These are phyloP conservation scores for Solanum sejunctum DNA, from an alignment of 257 asterid species.

Conservation along the genomic window DNA sequence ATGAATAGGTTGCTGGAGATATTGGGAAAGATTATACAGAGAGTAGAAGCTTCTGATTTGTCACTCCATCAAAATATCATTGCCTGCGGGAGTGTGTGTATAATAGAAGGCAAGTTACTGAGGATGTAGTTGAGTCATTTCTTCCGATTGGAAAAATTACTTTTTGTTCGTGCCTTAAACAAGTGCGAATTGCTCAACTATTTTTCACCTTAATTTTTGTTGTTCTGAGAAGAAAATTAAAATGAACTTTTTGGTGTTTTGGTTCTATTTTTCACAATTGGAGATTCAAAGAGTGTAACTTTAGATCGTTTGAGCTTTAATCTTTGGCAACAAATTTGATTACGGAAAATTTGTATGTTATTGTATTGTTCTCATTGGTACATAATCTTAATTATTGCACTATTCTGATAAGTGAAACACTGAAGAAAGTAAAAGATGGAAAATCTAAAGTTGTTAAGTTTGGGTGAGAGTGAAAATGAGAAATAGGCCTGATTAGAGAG, in stretches of 20 bases:
- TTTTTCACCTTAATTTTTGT: background rate
- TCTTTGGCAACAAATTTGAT: background rate
- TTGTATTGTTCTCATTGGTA: background rate
- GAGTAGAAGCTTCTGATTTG: conserved; percentile 81
- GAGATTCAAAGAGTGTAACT: background rate
- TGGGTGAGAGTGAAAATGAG: background rate
- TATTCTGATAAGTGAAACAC: background rate
- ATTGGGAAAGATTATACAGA: conserved; percentile 51
- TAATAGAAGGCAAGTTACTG: conserved; percentile 64
- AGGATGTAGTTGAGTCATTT: conserved; percentile 46
- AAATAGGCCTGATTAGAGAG: background rate
- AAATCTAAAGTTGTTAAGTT: background rate
- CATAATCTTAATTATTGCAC: background rate
- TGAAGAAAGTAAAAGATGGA: background rate
- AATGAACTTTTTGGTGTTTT: background rate
- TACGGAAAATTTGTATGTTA: background rate
- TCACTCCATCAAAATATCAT: conserved; percentile 64
- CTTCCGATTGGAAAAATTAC: conserved; percentile 54
- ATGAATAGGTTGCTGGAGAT: conserved; percentile 75
- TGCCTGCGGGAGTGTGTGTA: conserved; percentile 82
- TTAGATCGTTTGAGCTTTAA: background rate
- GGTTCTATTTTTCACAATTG: background rate
- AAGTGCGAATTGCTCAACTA: conserved; percentile 25
- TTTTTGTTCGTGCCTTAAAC: conserved; percentile 75
- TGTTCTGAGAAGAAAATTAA: background rate